A percentile compares a stretch with the other conserved stretches of the same genome.
Evolutionary conservation across 2,329 filamentous ascomycete genomes (phyloP).

Genomic region (Pseudocercospora musae): DNA sequence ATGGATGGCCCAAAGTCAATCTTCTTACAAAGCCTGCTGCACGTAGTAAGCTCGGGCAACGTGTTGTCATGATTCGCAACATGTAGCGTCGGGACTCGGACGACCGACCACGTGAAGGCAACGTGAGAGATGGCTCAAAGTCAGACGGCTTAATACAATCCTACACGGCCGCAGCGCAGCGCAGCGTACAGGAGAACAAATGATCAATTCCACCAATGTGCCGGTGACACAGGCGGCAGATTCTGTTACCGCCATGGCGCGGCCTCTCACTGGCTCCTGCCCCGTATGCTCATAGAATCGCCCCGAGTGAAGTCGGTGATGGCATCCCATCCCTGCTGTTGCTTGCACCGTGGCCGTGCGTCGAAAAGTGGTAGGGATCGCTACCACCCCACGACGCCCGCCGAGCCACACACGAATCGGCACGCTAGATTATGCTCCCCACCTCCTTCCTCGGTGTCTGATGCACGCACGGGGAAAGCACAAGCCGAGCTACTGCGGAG

Average conservation of each 20-base stretch:
- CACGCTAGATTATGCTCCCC: background rate
- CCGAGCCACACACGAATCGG: background rate
- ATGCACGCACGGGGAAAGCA: background rate
- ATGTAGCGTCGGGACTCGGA: background rate
- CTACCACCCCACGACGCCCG: background rate
- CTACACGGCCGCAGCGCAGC: too few relatives aligned
- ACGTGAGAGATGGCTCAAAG: background rate
- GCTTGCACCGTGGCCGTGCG: background rate
- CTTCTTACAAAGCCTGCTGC: background rate
- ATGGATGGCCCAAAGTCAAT: background rate
- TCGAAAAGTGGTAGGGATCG: background rate
- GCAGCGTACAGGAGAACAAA: background rate
- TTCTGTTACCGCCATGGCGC: constrained; percentile 4
- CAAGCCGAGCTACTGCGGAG: constrained; percentile 4
- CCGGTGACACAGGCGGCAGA: background rate
- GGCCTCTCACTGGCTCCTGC: background rate
- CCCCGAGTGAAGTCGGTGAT: background rate
- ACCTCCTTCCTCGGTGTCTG: background rate
- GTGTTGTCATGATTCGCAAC: too few relatives aligned
- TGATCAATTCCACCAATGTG: background rate
- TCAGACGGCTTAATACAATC: too few relatives aligned
- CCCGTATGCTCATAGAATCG: background rate
- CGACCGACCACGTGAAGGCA: constrained; percentile 1
- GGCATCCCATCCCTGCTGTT: background rate
- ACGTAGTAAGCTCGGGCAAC: constrained; percentile 5